These are phyloP conservation scores for Sarcocystis neurona DNA, from an alignment of 169 alveolate genomes.

Conservation along the genomic window DNA sequence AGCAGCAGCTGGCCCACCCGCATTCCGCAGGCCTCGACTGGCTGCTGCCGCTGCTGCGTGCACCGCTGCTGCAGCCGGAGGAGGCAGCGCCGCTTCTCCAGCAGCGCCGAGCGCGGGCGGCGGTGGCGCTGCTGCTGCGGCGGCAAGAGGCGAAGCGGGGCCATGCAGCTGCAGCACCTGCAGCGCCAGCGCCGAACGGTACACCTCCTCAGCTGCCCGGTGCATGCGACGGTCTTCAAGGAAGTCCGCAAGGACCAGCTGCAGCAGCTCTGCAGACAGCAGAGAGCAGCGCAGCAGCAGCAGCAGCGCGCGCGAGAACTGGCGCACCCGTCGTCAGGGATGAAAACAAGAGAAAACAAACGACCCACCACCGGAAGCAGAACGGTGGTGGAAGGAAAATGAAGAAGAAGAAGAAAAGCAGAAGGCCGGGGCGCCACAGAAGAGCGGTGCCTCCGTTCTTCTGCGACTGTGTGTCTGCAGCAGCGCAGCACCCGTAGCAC, in stretches of 20 bases:
- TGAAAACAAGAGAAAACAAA: not conserved
- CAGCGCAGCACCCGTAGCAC: too few species aligned
- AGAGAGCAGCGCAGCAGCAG: too few species aligned
- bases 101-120: too few species aligned
- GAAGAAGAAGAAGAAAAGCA: not conserved
- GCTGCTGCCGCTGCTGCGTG: too few species aligned
- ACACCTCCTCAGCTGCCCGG: constrained; percentile 37
- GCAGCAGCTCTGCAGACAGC: constrained; percentile 22
- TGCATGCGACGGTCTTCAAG: constrained; percentile 25
- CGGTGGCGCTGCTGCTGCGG: too few species aligned
- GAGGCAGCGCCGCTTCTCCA: too few species aligned
- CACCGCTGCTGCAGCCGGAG: too few species aligned
- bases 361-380: not conserved
- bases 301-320: too few species aligned
- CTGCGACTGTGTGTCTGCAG: not conserved
- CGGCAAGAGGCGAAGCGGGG: not conserved
- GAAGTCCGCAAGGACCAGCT: constrained; percentile 29
- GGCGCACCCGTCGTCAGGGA: too few species aligned
- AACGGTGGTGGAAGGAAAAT: not conserved
- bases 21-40: too few species aligned
- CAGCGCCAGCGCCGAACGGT: constrained; percentile 29
- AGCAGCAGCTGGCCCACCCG: too few species aligned
- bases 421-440: not conserved
- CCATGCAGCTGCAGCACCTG: constrained; percentile 28
- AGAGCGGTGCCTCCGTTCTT: not conserved